Conservation (phyloP, 352 stramenopile genomes). For the Phytophthora macrochlamydospora region DNA sequence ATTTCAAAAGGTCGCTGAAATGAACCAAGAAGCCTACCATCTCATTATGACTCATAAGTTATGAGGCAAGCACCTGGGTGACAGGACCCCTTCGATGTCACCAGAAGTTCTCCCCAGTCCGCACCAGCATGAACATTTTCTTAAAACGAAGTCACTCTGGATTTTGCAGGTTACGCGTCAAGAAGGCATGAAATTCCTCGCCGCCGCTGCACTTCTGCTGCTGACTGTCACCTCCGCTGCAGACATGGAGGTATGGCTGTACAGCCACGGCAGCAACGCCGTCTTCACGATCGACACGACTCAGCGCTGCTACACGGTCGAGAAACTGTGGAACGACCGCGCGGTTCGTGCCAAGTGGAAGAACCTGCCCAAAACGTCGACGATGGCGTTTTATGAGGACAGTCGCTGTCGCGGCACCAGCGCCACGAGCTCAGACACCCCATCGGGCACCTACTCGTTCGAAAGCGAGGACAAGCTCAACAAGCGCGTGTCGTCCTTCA, state of each 20-base stretch:
- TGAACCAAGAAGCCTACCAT: too few species aligned
- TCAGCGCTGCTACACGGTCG: slow-evolving; percentile 23
- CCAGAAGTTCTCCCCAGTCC: too few species aligned
- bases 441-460: slow-evolving; percentile 20
- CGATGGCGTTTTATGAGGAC: slow-evolving; percentile 20
- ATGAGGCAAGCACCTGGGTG: too few species aligned
- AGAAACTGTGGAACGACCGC: slow-evolving; percentile 25
- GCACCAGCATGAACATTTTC: too few species aligned
- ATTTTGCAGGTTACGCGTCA: not conserved
- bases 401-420: slow-evolving; percentile 2
- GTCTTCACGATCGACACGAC: slow-evolving; percentile 20
- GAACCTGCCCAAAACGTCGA: slow-evolving; percentile 9
- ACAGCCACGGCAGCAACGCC: slow-evolving; percentile 21
- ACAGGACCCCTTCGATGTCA: too few species aligned
- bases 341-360: slow-evolving; percentile 21
- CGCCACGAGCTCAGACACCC: slow-evolving; percentile 6
- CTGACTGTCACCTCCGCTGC: not conserved
- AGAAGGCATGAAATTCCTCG: slow-evolving; percentile 7
- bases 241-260: slow-evolving; percentile 15
- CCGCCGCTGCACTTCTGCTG: not conserved
- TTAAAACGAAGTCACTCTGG: slow-evolving; percentile 2
- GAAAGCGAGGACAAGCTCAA: slow-evolving; percentile 20
- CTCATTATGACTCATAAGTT: too few species aligned
- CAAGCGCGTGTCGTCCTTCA: slow-evolving; percentile 20
- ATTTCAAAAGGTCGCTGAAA: not conserved